These are phyloP conservation scores for Psilocybe sp. DNA, from an alignment of 768 basidiomycete genomes.

Conservation along the genomic window DNA sequence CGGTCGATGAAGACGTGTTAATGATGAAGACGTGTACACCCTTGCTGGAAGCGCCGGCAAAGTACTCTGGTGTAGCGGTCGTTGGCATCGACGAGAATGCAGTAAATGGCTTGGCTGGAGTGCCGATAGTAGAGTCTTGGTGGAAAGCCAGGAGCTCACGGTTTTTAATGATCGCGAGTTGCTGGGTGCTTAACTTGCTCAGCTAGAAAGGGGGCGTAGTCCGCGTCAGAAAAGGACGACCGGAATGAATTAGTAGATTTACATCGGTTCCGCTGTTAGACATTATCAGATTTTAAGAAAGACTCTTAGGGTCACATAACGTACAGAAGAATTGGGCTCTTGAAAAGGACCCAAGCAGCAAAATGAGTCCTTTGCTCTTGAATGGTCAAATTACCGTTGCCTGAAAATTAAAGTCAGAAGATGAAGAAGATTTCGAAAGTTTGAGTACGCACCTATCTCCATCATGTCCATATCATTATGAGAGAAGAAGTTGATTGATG, in stretches of 20 bases:
- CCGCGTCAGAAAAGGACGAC: too few species aligned
- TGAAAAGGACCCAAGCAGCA: conserved; percentile 53
- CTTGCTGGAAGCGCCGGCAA: conserved; percentile 44
- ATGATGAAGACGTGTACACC: conserved; percentile 56
- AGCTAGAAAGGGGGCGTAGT: conserved; percentile 27
- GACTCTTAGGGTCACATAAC: background rate
- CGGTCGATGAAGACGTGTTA: conserved; percentile 37
- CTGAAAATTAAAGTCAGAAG: conserved; percentile 13
- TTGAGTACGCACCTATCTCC: conserved; percentile 2
- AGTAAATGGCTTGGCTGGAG: conserved; percentile 47
- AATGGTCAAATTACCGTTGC: conserved; percentile 47
- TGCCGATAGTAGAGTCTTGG: conserved; percentile 46
- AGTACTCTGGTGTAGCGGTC: conserved; percentile 51
- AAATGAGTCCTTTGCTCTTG: conserved; percentile 55
- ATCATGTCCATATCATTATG: conserved; percentile 62
- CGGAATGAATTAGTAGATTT: conserved; percentile 1
- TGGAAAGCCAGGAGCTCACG: conserved; percentile 52
- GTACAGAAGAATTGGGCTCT: conserved; percentile 52
- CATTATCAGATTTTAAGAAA: too few species aligned
- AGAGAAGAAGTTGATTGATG: conserved; percentile 40
- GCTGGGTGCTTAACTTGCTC: conserved; percentile 31
- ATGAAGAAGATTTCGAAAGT: background rate
- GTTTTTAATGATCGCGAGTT: conserved; percentile 50
- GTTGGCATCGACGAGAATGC: conserved; percentile 34
- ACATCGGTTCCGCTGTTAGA: conserved; percentile 36